Conservation (phyloP, 2,329 filamentous ascomycete species). For the Mycocentrospora acerina region DNA sequence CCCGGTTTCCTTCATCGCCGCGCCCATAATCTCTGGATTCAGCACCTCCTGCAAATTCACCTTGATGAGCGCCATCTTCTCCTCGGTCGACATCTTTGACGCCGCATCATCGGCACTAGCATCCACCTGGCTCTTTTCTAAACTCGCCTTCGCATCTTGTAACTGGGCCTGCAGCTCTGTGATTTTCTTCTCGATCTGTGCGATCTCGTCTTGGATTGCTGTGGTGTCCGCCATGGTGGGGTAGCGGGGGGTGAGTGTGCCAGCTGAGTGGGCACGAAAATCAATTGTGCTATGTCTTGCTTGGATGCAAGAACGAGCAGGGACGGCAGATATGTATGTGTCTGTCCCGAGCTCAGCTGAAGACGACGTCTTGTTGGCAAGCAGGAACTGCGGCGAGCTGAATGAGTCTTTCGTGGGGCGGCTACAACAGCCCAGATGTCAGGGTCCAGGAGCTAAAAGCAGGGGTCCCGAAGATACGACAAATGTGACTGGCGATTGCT, state of each 20-base stretch:
- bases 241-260: constrained; percentile 19
- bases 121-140: constrained; percentile 25
- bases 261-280: constrained; percentile 8
- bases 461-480: no score
- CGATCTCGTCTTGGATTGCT: constrained; percentile 34
- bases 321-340: constrained; percentile 3
- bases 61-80: constrained; percentile 74
- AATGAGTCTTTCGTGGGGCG: no score
- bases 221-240: constrained; percentile 37
- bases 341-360: constrained; percentile 9
- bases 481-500: no score
- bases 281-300: background rate
- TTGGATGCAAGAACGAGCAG: background rate
- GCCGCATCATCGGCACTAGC: constrained; percentile 20
- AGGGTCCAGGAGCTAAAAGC: no score
- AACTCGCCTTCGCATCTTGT: constrained; percentile 31
- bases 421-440: no score
- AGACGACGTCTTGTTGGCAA: constrained; percentile 2
- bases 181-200: constrained; percentile 36
- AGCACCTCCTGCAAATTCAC: constrained; percentile 81
- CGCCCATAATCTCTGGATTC: constrained; percentile 80
- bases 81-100: constrained; percentile 49
- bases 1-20: constrained; percentile 64
- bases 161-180: constrained; percentile 31
- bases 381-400: no score